phyloP scores from a whole-genome alignment of 2,329 filamentous ascomycete genomes.

The Sarocladium brachiariae region DNA sequence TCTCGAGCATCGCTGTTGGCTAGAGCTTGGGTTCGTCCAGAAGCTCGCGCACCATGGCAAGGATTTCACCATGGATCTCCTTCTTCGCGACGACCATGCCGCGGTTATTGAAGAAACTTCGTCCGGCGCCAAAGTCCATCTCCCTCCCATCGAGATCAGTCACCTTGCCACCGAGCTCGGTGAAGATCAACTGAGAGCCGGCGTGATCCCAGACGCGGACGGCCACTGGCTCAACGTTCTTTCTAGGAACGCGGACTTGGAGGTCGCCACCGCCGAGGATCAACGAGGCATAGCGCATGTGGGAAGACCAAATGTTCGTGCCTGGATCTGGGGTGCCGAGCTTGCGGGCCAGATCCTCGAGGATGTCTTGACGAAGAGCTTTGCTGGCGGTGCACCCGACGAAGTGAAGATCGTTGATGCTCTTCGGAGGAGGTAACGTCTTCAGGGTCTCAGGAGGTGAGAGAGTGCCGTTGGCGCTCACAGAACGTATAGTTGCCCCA shows the following conservation, averaged over 20 bases:
- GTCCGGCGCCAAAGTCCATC: slow-evolving; percentile 29
- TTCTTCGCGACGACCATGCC: slow-evolving; percentile 38
- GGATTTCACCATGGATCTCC: slow-evolving; percentile 32
- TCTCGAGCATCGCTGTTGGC: neutral
- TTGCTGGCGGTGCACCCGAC: slow-evolving; percentile 27
- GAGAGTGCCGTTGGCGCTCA: slow-evolving; percentile 16
- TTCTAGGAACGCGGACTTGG: slow-evolving; percentile 24
- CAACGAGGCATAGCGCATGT: slow-evolving; percentile 31
- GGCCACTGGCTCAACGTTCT: slow-evolving; percentile 12
- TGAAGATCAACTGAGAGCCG: slow-evolving; percentile 49
- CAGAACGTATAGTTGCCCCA: slow-evolving; percentile 22
- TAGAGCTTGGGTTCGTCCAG: slow-evolving; percentile 6
- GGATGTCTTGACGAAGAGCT: slow-evolving; percentile 25
- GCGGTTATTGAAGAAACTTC: slow-evolving; percentile 25
- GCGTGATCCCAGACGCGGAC: slow-evolving; percentile 47
- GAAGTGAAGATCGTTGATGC: slow-evolving; percentile 22
- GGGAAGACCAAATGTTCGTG: slow-evolving; percentile 33
- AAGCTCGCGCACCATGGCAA: slow-evolving; percentile 22
- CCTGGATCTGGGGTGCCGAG: slow-evolving; percentile 27
- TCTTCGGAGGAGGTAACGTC: slow-evolving; percentile 16
- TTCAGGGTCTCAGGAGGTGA: slow-evolving; percentile 13
- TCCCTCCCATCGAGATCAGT: slow-evolving; percentile 37
- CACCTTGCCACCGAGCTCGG: slow-evolving; percentile 46
- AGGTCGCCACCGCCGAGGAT: slow-evolving; percentile 29
- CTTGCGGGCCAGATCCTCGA: slow-evolving; percentile 20